phyloP scores from a whole-genome alignment of 2,329 filamentous ascomycete species.

The Exutisphaerella laricina region DNA sequence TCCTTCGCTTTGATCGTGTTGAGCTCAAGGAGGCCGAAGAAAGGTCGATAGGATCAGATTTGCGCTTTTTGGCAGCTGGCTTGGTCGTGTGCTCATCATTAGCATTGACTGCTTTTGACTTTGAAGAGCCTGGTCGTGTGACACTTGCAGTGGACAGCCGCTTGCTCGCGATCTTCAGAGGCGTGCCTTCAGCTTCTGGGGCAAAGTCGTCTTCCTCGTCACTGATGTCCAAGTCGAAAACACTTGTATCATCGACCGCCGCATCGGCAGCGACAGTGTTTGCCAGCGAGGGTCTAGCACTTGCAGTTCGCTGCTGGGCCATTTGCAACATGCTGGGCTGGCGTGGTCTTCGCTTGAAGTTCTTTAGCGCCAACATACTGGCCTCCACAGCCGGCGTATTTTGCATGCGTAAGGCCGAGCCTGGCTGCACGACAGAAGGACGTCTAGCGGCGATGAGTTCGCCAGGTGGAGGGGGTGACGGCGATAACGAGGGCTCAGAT shows the following conservation, averaged over 20 bases:
- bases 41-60: conserved; percentile 20
- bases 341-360: conserved; percentile 46
- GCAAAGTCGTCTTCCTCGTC: conserved; percentile 44
- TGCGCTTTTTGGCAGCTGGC: conserved; percentile 26
- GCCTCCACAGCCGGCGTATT: conserved; percentile 41
- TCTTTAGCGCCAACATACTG: conserved; percentile 46
- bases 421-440: conserved; percentile 29
- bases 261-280: conserved; percentile 29
- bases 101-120: conserved; percentile 1
- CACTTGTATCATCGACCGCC: conserved; percentile 36
- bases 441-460: conserved; percentile 31
- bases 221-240: conserved; percentile 26
- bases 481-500: conserved; percentile 22
- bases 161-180: conserved; percentile 48
- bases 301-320: conserved; percentile 38
- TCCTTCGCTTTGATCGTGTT: conserved; percentile 21
- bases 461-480: conserved; percentile 30
- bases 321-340: conserved; percentile 47
- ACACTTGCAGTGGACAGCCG: conserved; percentile 21
- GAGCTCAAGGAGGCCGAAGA: conserved; percentile 18
- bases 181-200: conserved; percentile 64
- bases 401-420: conserved; percentile 41
- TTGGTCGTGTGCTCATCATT: not conserved
- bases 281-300: conserved; percentile 22
- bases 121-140: conserved; percentile 1